Evolutionary conservation across 257 asterid species (phyloP), one percentile per base, ranked within the genome.

Genomic region (Anisodus acutangulus): DNA sequence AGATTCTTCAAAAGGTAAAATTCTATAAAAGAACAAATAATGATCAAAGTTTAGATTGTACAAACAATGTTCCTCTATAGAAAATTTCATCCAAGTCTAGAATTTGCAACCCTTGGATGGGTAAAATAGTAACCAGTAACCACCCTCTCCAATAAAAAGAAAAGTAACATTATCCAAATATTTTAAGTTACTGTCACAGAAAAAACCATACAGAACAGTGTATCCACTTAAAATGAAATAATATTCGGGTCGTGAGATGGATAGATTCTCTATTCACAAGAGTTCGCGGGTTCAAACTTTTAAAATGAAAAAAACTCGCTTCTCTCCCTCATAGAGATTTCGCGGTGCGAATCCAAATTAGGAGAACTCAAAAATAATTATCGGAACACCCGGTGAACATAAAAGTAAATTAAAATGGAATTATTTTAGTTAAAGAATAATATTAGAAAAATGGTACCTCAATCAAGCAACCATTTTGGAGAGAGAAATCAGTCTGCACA

Each of bases 401-500:
- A 53, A 54, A 4, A 12, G 31, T 12, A 66, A 45, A 71, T 4
- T 47, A 72, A 19, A 47, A 51, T 51, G 60, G 3, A 76, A 70
- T 49, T 76, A 11, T 76, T 76, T 76, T 26, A 76, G 26, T 12
- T 51, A 51, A 51, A 51, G 11, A 11, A 11, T 74, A 72, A 74
- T 51, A 76, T n/a, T 39, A 74, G 63, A 6, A 76, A 22, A 51
- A 71, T 76, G 63, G 43, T 90, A 94, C 99, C 99, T 93, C 97
- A 87, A 90, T 85, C 68, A 87, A 85, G 87, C 91, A 76, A 85
- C 89, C 79, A 85, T 83, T 84, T 49, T 90, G 90, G 51, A 87
- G 89, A 69, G 93, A 89, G 82, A 83, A 84, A 58, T 90, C 91
- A 78, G 87, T 83, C 63, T 57, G 90, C 86, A 91, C 82, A 85